Percentiles rank a stretch among this genome's conserved stretches.
phyloP scores from a whole-genome alignment of 345 rosid species.

The Lenwebbia sp. region DNA sequence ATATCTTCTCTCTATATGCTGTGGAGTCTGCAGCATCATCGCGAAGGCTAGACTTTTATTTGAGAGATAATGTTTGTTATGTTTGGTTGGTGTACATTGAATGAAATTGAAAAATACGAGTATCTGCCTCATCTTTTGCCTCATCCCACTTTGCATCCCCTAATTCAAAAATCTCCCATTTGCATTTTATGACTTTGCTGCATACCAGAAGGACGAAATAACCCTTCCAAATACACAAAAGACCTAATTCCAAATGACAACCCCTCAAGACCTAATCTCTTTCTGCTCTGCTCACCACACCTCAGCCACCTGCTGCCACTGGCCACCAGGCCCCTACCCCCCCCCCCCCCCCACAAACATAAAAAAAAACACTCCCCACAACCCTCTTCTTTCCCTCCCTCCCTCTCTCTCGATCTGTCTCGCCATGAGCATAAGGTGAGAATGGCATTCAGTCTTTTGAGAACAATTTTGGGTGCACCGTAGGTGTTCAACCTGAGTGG shows the following conservation, averaged over 20 bases:
- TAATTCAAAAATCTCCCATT: background rate
- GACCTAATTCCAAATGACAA: background rate
- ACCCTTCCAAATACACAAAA: background rate
- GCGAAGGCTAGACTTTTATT: background rate
- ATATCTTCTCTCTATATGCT: background rate
- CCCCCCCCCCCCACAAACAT: too few species aligned
- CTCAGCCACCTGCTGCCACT: background rate
- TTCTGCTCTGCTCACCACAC: background rate
- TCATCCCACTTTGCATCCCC: background rate
- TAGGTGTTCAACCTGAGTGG: background rate
- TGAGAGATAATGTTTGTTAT: background rate
- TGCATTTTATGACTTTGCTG: background rate
- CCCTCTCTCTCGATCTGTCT: background rate
- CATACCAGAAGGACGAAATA: background rate
- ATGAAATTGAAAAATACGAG: background rate
- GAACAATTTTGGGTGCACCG: background rate
- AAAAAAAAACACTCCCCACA: background rate
- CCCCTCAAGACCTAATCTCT: background rate
- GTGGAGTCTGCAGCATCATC: background rate
- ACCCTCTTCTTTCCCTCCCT: background rate
- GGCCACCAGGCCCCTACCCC: background rate
- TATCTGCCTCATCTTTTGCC: background rate
- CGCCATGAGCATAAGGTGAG: background rate
- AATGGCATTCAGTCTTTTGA: background rate
- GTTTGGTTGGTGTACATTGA: background rate